These are phyloP conservation scores for Candida sakaeoensis DNA, from an alignment of 805 yeast species.

Conservation along the genomic window DNA sequence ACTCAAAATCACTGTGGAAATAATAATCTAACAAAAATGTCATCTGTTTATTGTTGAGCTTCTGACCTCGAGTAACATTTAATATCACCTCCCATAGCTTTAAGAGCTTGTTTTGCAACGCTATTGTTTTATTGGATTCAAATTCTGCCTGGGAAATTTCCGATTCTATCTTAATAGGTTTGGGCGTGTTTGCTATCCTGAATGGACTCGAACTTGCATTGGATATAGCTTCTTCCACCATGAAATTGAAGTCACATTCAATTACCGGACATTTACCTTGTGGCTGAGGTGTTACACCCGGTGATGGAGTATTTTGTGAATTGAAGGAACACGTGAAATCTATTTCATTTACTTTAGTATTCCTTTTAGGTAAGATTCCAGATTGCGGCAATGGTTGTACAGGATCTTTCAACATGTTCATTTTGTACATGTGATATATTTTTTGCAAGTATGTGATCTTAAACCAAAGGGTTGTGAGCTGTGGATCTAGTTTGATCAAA, in stretches of 20 bases:
- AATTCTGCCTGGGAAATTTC: neutral
- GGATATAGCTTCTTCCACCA: conserved; percentile 20
- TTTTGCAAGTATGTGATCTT: conserved; percentile 39
- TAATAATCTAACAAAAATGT: conserved; percentile 27
- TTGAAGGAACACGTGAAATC: conserved; percentile 19
- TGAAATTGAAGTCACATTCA: conserved; percentile 35
- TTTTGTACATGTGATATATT: conserved; percentile 35
- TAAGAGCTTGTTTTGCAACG: conserved; percentile 18
- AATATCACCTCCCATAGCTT: conserved; percentile 25
- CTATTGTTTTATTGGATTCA: neutral
- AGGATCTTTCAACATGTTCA: conserved; percentile 12
- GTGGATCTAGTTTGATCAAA: conserved; percentile 36
- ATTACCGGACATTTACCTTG: conserved; percentile 35
- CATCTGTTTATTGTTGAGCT: conserved; percentile 20
- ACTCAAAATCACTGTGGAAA: conserved; percentile 19
- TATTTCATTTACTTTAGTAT: conserved; percentile 18
- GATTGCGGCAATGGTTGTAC: neutral
- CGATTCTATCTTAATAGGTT: neutral
- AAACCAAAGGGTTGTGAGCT: conserved; percentile 37
- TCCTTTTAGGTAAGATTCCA: neutral
- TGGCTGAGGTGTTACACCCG: conserved; percentile 1
- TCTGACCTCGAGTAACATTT: conserved; percentile 15
- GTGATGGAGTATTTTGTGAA: conserved; percentile 5
- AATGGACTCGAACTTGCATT: conserved; percentile 4
- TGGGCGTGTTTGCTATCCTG: neutral